These are phyloP conservation scores for Fusarium guadeloupense DNA, from an alignment of 2,329 filamentous ascomycete species.

Conservation along the genomic window DNA sequence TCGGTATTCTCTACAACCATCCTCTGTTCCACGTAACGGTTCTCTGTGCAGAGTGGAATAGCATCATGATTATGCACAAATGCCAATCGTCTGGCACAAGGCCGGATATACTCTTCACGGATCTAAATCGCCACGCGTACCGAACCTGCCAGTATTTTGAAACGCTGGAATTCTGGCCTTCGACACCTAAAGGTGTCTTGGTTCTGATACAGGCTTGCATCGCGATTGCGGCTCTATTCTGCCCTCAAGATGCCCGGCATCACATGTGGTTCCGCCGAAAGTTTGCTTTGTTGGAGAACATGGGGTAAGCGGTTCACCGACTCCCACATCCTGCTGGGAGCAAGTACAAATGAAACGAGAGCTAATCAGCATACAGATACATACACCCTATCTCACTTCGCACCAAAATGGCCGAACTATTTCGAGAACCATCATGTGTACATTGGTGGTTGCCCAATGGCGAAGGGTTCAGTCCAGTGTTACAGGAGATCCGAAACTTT, in stretches of 20 bases:
- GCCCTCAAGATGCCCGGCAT: conserved; percentile 78
- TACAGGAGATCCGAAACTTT: conserved; percentile 81
- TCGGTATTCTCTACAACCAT: conserved; percentile 74
- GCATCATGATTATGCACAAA: conserved; percentile 81
- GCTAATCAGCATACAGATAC: conserved; percentile 66
- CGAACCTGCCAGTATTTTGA: conserved; percentile 82
- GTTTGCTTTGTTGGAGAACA: conserved; percentile 78
- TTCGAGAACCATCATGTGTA: conserved; percentile 74
- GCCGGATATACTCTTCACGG: conserved; percentile 59
- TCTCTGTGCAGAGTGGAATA: conserved; percentile 79
- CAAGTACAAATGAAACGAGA: background rate
- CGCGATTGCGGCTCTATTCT: conserved; percentile 78
- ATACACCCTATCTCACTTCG: conserved; percentile 82
- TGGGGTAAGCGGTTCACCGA: conserved; percentile 68
- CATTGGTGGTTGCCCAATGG: conserved; percentile 92
- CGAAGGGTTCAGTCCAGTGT: conserved; percentile 76
- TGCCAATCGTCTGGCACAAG: conserved; percentile 72
- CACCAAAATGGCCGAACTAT: conserved; percentile 77
- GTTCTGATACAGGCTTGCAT: conserved; percentile 79
- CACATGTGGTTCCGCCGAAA: conserved; percentile 82
- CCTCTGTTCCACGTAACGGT: conserved; percentile 80
- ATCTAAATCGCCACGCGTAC: conserved; percentile 70
- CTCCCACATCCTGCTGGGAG: background rate
- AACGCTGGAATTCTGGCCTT: conserved; percentile 76
- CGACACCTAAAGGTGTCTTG: conserved; percentile 74